Conservation (phyloP, 1,284 basidiomycete species). For the Sutorius eximius region DNA sequence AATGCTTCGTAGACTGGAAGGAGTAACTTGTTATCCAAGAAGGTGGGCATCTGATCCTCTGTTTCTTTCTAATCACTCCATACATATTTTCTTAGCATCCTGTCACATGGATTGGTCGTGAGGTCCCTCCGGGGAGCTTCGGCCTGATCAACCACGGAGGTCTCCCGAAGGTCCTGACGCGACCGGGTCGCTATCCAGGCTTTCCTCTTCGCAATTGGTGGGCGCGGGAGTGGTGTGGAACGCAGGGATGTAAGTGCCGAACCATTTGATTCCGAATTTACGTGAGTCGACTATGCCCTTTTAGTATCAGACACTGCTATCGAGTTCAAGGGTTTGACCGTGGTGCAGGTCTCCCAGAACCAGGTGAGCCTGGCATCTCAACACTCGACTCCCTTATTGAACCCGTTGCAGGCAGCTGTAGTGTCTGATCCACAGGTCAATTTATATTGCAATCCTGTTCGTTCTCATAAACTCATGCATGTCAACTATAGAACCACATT, state of each 20-base stretch:
- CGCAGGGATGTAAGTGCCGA: constrained; percentile 56
- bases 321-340: constrained; percentile 71
- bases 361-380: constrained; percentile 36
- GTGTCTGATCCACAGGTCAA: constrained; percentile 67
- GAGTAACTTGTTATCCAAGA: constrained; percentile 50
- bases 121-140: constrained; percentile 64
- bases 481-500: constrained; percentile 54
- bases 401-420: constrained; percentile 56
- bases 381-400: constrained; percentile 6
- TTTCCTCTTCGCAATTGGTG: constrained; percentile 80
- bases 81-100: constrained; percentile 42
- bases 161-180: constrained; percentile 66
- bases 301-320: constrained; percentile 77
- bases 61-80: constrained; percentile 6
- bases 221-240: constrained; percentile 68
- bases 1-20: constrained; percentile 48
- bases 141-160: constrained; percentile 79
- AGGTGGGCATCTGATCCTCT: constrained; percentile 29
- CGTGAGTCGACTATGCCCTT: background rate
- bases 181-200: constrained; percentile 72
- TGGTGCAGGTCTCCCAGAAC: constrained; percentile 81
- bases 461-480: background rate
- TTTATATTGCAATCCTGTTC: background rate
- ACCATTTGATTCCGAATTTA: background rate
- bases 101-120: constrained; percentile 66